A percentile compares a stretch with the other conserved stretches of the same genome.
Evolutionary conservation across 2,329 filamentous ascomycete genomes (phyloP).

Genomic region (Sphaerulina musiva): DNA sequence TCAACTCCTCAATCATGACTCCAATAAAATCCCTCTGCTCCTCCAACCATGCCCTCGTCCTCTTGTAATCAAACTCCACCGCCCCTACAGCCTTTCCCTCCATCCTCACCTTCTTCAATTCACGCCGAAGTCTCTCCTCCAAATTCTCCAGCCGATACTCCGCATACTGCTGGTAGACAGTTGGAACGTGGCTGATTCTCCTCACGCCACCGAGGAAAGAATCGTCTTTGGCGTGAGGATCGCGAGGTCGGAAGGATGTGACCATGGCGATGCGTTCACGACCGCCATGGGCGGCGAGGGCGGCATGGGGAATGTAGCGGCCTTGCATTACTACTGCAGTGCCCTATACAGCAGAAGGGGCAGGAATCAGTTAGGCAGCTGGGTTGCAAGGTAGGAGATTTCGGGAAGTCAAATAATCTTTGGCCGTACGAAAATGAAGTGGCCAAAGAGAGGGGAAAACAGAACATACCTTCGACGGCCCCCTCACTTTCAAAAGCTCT

Average conservation of each 20-base stretch:
- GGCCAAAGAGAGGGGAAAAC: not conserved
- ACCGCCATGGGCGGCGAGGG: constrained; percentile 52
- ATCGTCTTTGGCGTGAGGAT: constrained; percentile 51
- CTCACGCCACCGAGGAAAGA: constrained; percentile 56
- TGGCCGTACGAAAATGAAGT: too few species aligned
- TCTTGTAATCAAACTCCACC: not conserved
- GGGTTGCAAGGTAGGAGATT: too few species aligned
- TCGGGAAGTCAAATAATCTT: too few species aligned
- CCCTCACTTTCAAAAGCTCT: constrained; percentile 52
- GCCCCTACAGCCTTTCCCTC: not conserved
- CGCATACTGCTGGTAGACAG: constrained; percentile 56
- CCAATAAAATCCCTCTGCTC: constrained; percentile 7
- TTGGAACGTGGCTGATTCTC: constrained; percentile 50
- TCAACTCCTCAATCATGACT: not conserved
- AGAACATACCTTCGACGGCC: constrained; percentile 36
- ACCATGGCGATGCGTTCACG: constrained; percentile 61
- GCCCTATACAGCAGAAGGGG: constrained; percentile 38
- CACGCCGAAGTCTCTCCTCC: constrained; percentile 49
- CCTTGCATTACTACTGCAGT: constrained; percentile 61
- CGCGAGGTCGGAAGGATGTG: constrained; percentile 58
- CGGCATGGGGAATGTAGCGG: constrained; percentile 60
- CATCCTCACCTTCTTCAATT: constrained; percentile 9
- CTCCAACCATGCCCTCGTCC: not conserved
- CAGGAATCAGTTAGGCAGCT: not conserved
- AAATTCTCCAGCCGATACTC: constrained; percentile 59